Base-by-base conservation (phyloP, 768 basidiomycete species). In the Scleroderma citrinum region DNA sequence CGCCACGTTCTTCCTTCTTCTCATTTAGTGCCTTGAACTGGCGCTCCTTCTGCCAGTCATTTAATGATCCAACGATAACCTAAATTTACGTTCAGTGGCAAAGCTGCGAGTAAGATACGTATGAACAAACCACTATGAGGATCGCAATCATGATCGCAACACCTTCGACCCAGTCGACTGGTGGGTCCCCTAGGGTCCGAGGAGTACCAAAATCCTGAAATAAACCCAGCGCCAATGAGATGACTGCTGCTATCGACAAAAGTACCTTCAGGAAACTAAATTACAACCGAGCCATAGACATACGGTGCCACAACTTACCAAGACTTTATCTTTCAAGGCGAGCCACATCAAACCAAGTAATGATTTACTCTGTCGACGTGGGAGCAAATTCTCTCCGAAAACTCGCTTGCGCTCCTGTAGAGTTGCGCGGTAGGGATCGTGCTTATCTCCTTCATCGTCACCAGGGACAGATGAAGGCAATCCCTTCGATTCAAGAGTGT, bases 1-100 rank as follows among this genome's bases (percentile, higher is more conserved):
- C 82, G 5, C 77, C 81, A 23, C 96, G 87, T 57, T 95, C 96
- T 49, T 98, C 95, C 68, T 95, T 95, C 69, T 94, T 87, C 57
- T 87, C 89, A 61, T 97, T 98, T 36, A 99, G 78, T 17, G 73
- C 75, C 59, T 85, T 83, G 74, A 99, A 99, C 69, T 98, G 96
- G 2, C 84, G 83, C 67, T 99, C 96, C 68, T 98, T 98, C 68
- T 97, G 93, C 87, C 90, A 99, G 68, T 99, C 96, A 60, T 97
- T 98, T 38, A 97, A 56, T 12, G 93, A 92, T 26, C 95, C 95
- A 49, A 99, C 95, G 37, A 92, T 59, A 49, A 91, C 85, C 85
- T 87, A 52, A 2, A 26, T 31, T 20, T n/a, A 16, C 14, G 32
- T 24, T 56, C n/a, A 48, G 11, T 14, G 24, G 44, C 21, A 14